Conservation (phyloP, 768 basidiomycete species). For the Guyanaporus albipodus region DNA sequence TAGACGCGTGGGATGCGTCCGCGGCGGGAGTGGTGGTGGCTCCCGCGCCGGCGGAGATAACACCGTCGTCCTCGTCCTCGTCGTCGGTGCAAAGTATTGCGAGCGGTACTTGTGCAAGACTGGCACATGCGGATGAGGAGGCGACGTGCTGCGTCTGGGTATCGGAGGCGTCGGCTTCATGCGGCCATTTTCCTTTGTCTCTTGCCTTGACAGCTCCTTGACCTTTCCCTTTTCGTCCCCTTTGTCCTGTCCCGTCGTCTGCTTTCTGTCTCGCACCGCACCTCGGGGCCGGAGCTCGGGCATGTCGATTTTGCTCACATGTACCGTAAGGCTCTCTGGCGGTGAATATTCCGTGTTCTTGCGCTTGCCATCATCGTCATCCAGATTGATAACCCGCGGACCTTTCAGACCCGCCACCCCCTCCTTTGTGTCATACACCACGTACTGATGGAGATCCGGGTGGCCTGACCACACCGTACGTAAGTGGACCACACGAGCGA, state of each 20-base stretch:
- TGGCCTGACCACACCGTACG: conserved; percentile 47
- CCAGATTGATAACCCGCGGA: conserved; percentile 62
- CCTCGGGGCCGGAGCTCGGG: conserved; percentile 55
- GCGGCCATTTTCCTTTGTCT: conserved; percentile 35
- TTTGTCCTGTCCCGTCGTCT: neutral
- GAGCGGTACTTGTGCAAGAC: conserved; percentile 21
- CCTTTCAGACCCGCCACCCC: conserved; percentile 40
- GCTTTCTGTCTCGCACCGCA: neutral
- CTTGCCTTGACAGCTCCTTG: conserved; percentile 20
- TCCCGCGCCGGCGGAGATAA: neutral
- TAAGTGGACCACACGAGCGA: conserved; percentile 1
- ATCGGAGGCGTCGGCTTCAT: neutral
- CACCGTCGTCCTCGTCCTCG: conserved; percentile 34
- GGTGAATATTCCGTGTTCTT: conserved; percentile 56
- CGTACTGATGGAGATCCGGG: conserved; percentile 70
- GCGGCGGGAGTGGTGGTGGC: conserved; percentile 3
- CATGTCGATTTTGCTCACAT: conserved; percentile 85
- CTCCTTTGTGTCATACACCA: conserved; percentile 57
- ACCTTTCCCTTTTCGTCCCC: conserved; percentile 8
- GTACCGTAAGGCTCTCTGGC: conserved; percentile 63
- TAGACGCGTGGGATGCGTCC: neutral
- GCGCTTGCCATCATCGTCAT: conserved; percentile 42
- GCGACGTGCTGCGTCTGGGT: conserved; percentile 2
- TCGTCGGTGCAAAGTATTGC: conserved; percentile 11
- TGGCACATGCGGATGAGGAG: conserved; percentile 7